phyloP scores from a whole-genome alignment of 495 filamentous ascomycete species.

The Penicillium silybi region DNA sequence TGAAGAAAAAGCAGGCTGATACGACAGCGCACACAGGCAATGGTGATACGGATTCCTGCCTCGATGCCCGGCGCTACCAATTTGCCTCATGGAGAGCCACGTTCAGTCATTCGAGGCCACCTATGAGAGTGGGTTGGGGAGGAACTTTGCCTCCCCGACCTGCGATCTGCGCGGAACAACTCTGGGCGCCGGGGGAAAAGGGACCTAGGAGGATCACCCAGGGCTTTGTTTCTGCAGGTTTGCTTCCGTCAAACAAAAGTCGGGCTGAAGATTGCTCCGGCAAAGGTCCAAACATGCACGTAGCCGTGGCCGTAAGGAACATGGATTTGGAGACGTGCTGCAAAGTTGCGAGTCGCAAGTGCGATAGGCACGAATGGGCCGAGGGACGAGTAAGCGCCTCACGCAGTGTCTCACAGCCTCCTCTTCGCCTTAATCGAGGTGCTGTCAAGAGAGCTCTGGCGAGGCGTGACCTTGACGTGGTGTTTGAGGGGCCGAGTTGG shows the following conservation, averaged over 20 bases:
- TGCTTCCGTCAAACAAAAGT: constrained; percentile 27
- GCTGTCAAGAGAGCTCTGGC: constrained; percentile 16
- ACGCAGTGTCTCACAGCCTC: constrained; percentile 8
- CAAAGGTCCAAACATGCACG: constrained; percentile 26
- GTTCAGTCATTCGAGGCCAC: constrained; percentile 26
- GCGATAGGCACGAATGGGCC: constrained; percentile 11
- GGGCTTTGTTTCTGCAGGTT: constrained; percentile 30
- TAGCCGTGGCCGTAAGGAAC: constrained; percentile 27
- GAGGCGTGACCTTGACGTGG: constrained; percentile 23
- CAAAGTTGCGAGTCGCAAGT: background rate
- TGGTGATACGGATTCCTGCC: constrained; percentile 30
- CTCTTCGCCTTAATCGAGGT: background rate
- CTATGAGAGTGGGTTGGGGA: constrained; percentile 17
- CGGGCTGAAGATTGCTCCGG: constrained; percentile 23
- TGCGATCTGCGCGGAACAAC: constrained; percentile 14
- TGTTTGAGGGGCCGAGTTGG: constrained; percentile 16
- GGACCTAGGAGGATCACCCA: constrained; percentile 7
- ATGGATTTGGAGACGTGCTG: constrained; percentile 16
- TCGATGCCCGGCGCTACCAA: constrained; percentile 24
- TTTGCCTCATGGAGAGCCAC: constrained; percentile 26
- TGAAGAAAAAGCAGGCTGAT: constrained; percentile 20
- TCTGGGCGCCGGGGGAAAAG: background rate
- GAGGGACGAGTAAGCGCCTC: constrained; percentile 10
- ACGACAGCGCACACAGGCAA: constrained; percentile 30
- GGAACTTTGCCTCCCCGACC: constrained; percentile 20